Percentiles rank a stretch among this genome's conserved stretches.
phyloP scores from a whole-genome alignment of 2,329 filamentous ascomycete species.

The Exophiala mesophila region DNA sequence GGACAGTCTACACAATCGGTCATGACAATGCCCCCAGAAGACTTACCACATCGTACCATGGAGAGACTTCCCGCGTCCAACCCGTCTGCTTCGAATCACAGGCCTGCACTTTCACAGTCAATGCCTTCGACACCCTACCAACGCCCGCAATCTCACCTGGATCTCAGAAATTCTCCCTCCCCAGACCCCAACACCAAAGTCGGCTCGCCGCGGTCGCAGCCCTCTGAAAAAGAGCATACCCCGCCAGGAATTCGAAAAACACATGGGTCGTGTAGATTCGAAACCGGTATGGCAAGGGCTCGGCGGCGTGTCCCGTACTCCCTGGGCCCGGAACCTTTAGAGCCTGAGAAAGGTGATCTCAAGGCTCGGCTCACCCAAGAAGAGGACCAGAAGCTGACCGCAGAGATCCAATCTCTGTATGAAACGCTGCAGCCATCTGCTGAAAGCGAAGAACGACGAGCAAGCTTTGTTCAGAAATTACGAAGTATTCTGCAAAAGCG shows the following conservation, averaged over 20 bases:
- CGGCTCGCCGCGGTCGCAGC: slow-evolving; percentile 83
- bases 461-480: slow-evolving; percentile 76
- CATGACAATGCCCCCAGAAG: slow-evolving; percentile 19
- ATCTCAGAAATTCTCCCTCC: slow-evolving; percentile 74
- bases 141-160: slow-evolving; percentile 74
- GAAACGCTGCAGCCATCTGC: slow-evolving; percentile 75
- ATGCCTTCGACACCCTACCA: slow-evolving; percentile 92
- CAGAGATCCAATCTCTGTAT: slow-evolving; percentile 82
- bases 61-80: slow-evolving; percentile 3
- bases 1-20: slow-evolving; percentile 12
- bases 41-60: slow-evolving; percentile 10
- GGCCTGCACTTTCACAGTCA: slow-evolving; percentile 65
- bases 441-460: slow-evolving; percentile 70
- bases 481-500: slow-evolving; percentile 82
- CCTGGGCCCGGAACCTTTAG: slow-evolving; percentile 70
- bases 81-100: not conserved
- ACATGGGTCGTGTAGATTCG: slow-evolving; percentile 73
- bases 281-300: slow-evolving; percentile 76
- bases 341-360: slow-evolving; percentile 61
- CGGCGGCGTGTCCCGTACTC: slow-evolving; percentile 88
- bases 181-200: slow-evolving; percentile 66
- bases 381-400: slow-evolving; percentile 69
- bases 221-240: slow-evolving; percentile 78
- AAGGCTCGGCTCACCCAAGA: slow-evolving; percentile 67
- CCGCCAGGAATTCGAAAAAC: slow-evolving; percentile 64